These are phyloP conservation scores for Corymbia maculata DNA, from an alignment of 345 rosid genomes.

Conservation along the genomic window DNA sequence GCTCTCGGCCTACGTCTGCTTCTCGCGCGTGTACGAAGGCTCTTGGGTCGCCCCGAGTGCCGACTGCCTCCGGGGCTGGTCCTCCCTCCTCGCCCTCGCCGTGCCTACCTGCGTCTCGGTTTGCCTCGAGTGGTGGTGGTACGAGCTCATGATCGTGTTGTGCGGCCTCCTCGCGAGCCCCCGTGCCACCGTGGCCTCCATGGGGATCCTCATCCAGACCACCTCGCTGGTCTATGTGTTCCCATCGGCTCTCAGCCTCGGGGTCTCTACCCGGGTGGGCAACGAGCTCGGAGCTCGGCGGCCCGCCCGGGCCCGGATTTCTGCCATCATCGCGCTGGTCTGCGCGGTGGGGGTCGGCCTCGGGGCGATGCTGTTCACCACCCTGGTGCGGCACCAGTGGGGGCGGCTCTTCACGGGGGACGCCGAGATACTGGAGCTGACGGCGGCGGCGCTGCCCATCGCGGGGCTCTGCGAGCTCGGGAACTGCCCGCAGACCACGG, in stretches of 20 bases:
- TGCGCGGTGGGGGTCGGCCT: conserved; percentile 57
- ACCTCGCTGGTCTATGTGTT: conserved; percentile 85
- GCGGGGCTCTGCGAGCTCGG: conserved; percentile 93
- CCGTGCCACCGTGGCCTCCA: conserved; percentile 83
- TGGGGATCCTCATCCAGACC: conserved; percentile 94
- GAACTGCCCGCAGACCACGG: conserved; percentile 93
- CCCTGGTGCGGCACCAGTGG: conserved; percentile 73
- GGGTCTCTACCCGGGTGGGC: conserved; percentile 86
- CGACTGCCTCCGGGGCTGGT: conserved; percentile 82
- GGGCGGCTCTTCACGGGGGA: conserved; percentile 73
- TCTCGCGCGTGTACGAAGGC: conserved; percentile 59
- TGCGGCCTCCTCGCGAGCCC: conserved; percentile 82
- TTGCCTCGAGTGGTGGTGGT: conserved; percentile 99
- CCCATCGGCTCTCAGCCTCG: conserved; percentile 83
- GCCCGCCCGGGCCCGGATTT: conserved; percentile 68
- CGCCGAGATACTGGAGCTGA: conserved; percentile 59
- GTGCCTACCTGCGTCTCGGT: conserved; percentile 88
- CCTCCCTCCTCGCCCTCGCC: conserved; percentile 72
- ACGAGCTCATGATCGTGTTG: conserved; percentile 87
- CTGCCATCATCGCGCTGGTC: conserved; percentile 61
- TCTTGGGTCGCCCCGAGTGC: conserved; percentile 78
- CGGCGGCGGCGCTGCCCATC: conserved; percentile 78
- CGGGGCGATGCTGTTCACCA: conserved; percentile 58
- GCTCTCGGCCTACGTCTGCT: conserved; percentile 54
- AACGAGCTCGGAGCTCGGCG: conserved; percentile 89